Evolutionary conservation across 2,329 filamentous ascomycete genomes (phyloP).

Genomic region (Pseudocercospora crystallina): DNA sequence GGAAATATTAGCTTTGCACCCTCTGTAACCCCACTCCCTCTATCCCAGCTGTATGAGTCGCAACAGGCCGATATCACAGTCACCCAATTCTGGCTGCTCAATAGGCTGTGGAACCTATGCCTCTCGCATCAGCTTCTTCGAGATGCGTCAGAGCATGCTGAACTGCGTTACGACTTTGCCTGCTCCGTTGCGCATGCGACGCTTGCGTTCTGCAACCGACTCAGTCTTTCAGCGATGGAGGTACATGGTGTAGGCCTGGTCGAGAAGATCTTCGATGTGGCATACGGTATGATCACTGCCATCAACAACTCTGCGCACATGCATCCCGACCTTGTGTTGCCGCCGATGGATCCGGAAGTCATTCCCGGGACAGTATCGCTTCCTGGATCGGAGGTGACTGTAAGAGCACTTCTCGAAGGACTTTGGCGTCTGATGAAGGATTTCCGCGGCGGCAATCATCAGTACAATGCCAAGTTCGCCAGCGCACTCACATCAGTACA

Average conservation of each 20-base stretch:
- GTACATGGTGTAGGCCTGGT: conserved; percentile 43
- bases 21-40: conserved; percentile 29
- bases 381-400: neutral
- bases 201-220: conserved; percentile 37
- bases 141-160: conserved; percentile 37
- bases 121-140: conserved; percentile 41
- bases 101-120: conserved; percentile 45
- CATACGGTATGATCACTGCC: conserved; percentile 27
- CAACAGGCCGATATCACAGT: conserved; percentile 45
- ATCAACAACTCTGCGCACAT: conserved; percentile 21
- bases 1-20: conserved; percentile 42
- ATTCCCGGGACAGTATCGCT: conserved; percentile 11
- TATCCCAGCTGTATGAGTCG: conserved; percentile 34
- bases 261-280: conserved; percentile 44
- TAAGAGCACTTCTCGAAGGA: conserved; percentile 15
- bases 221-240: conserved; percentile 40
- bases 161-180: conserved; percentile 41
- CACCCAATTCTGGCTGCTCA: conserved; percentile 46
- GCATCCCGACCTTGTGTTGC: conserved; percentile 14
- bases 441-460: conserved; percentile 26
- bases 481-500: conserved; percentile 11
- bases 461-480: conserved; percentile 20
- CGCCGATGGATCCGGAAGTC: conserved; percentile 13
- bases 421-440: conserved; percentile 20
- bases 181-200: conserved; percentile 37